Conservation (phyloP, 1,284 basidiomycete species). For the Cryptococcus floricola region DNA sequence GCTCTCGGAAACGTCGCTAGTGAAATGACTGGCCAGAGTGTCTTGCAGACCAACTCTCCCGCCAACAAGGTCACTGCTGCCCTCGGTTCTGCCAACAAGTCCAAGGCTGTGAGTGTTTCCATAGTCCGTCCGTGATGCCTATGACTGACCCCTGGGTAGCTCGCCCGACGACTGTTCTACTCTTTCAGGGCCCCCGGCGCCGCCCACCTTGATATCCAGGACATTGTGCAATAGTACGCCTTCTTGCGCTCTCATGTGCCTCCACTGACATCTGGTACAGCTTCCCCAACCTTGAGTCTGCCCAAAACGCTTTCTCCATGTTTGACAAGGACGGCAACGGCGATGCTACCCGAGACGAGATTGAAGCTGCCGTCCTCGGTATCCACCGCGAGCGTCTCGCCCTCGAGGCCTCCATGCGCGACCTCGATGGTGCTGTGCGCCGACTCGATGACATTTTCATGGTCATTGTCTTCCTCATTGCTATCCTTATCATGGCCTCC, state of each 20-base stretch:
- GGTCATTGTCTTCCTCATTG: conserved; percentile 58
- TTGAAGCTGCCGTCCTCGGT: conserved; percentile 73
- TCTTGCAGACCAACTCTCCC: conserved; percentile 83
- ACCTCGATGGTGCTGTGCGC: conserved; percentile 83
- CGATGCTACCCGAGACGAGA: conserved; percentile 68
- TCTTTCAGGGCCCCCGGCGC: conserved; percentile 68
- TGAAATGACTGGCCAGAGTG: conserved; percentile 59
- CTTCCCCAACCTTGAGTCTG: conserved; percentile 66
- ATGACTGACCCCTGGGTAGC: conserved; percentile 45
- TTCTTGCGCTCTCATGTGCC: neutral
- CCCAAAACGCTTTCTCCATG: conserved; percentile 62
- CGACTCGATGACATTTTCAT: conserved; percentile 56
- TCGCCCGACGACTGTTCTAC: conserved; percentile 80
- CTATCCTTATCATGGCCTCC: conserved; percentile 69
- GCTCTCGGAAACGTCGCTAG: conserved; percentile 65
- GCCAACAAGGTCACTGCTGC: conserved; percentile 75
- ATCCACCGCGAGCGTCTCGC: conserved; percentile 80
- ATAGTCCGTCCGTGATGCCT: neutral
- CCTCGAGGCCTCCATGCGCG: conserved; percentile 81
- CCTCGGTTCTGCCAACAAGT: conserved; percentile 74
- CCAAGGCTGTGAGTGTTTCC: conserved; percentile 57
- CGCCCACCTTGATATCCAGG: conserved; percentile 61
- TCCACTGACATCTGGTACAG: conserved; percentile 7
- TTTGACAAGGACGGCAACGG: conserved; percentile 85
- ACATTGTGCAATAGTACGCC: conserved; percentile 61